phyloP scores from a whole-genome alignment of 2,329 filamentous ascomycete genomes.

The Colletotrichum sp. region DNA sequence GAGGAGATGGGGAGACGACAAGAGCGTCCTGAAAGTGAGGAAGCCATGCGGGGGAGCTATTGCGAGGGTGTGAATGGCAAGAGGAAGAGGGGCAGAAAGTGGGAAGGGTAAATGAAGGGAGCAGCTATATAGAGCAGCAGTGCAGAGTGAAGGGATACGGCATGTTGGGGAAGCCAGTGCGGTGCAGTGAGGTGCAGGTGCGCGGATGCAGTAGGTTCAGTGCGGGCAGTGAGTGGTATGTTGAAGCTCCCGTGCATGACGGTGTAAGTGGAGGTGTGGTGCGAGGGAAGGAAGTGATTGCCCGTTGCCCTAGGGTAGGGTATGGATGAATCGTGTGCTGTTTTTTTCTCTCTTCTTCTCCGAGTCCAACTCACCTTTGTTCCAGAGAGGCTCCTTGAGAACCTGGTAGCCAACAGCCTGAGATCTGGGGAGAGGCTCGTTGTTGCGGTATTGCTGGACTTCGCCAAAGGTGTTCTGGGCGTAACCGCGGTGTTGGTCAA shows the following conservation, averaged over 20 bases:
- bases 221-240: neutral
- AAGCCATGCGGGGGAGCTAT: conserved; percentile 14
- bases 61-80: neutral
- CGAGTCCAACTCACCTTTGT: conserved; percentile 58
- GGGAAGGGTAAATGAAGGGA: neutral
- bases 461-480: conserved; percentile 60
- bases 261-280: conserved; percentile 11
- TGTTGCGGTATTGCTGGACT: conserved; percentile 58
- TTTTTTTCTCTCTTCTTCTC: neutral
- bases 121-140: conserved; percentile 8
- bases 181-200: conserved; percentile 5
- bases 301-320: neutral
- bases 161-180: conserved; percentile 17
- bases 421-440: conserved; percentile 57
- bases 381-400: conserved; percentile 67
- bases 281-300: neutral
- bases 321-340: neutral
- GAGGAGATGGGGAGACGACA: conserved; percentile 16
- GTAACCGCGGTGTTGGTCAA: conserved; percentile 67
- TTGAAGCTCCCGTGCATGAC: neutral
- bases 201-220: conserved; percentile 1
- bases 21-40: conserved; percentile 9
- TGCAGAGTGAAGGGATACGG: conserved; percentile 16
- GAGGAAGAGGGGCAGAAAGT: neutral
- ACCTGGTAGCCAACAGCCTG: conserved; percentile 66